phyloP scores from a whole-genome alignment of 345 rosid genomes.

The Reutealis trisperma region DNA sequence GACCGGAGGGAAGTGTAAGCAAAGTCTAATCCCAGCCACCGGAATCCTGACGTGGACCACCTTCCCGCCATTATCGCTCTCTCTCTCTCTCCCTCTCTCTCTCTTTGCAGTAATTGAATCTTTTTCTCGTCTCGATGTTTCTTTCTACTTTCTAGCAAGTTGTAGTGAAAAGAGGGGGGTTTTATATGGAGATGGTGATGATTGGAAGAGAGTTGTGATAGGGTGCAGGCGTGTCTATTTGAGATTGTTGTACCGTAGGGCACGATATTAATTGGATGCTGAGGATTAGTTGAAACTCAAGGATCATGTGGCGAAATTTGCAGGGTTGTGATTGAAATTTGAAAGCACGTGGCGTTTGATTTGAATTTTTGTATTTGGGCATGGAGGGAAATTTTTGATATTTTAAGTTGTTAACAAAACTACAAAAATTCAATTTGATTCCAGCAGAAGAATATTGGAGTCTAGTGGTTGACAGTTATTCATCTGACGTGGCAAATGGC shows the following conservation, averaged over 20 bases:
- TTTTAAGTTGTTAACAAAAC: not conserved
- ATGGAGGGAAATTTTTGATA: not conserved
- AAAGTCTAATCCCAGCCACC: conserved; percentile 17
- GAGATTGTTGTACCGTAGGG: not conserved
- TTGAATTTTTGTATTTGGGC: not conserved
- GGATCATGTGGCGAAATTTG: too few relatives aligned
- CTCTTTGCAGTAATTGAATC: not conserved
- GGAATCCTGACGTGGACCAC: conserved; percentile 29
- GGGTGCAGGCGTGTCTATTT: not conserved
- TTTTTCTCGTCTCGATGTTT: not conserved
- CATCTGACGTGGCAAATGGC: not conserved
- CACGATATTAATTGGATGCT: not conserved
- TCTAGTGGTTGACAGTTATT: not conserved
- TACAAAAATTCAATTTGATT: not conserved
- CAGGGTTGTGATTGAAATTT: not conserved
- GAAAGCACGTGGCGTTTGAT: not conserved
- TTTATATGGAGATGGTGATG: not conserved
- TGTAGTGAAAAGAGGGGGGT: not conserved
- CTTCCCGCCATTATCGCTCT: conserved; percentile 36
- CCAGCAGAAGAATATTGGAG: not conserved
- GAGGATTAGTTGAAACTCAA: too few relatives aligned
- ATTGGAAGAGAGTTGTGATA: not conserved
- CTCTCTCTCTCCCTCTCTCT: not conserved
- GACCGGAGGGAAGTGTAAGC: conserved; percentile 20
- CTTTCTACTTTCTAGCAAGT: not conserved